Evolutionary conservation across 225 moss, liverwort and hornwort genomes (phyloP), one percentile per base, ranked within the genome.

Genomic region (Straminergon stramineum): DNA sequence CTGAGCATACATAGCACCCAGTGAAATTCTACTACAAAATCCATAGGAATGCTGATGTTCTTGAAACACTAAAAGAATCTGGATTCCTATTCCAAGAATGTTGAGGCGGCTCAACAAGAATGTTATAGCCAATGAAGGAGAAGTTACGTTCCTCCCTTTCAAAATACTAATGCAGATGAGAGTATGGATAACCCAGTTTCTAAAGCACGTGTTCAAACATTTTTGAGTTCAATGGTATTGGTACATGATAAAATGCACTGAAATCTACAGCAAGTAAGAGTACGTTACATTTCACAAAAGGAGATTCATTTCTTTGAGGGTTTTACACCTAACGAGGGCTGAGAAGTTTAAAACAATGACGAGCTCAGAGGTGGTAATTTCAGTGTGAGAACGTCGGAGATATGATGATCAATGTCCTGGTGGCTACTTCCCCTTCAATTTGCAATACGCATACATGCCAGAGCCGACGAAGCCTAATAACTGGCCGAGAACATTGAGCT

Each of bases 401-500:
- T 45, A 31, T 16, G 77, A 37, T 48, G 30, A 52, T 65, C 66
- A 58, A 80, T 5, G 76, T 86, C 56, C 55, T 32, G 60, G 48
- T 81, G 39, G 61, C 94, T 99, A 99, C 84, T 95, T 96, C 78
- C 99, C 99, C 84, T 94, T 99, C 88, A 97, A 82, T 90, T 95
- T 99, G 93, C 96, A 99, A 79, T 97, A 97, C 31, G 97, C 97
- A 81, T 99, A 99, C 87, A 96, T 93, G 79, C 99, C 97, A 79
- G 99, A 99, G 35, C 99, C 99, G 81, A 97, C 91, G 82, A 99
- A 99, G 27, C 99, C 99, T 85, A 99, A 92, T 84, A 99, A 85
- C 89, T 99, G 99, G 88, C 99, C 99, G n/a, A 99, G 86, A 74
- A 99, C 94, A 88, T 99, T 99, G 84, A 99, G 90, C 99, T 97